Evolutionary conservation across 495 filamentous ascomycete genomes (phyloP), one percentile per base, ranked within the genome.

Genomic region (Elaphomyces granulatus): DNA sequence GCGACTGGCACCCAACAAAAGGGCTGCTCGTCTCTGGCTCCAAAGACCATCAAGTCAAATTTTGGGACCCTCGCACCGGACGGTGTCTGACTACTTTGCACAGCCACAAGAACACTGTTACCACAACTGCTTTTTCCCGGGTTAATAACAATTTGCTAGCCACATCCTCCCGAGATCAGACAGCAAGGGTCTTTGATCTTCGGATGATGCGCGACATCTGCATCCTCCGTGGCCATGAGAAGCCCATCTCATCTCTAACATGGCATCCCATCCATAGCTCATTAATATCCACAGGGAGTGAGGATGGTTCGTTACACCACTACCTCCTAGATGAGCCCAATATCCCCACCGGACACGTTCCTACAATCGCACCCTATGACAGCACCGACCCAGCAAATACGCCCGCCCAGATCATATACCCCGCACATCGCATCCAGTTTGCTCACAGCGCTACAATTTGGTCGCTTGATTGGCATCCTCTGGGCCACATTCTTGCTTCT

Each of bases 121-220:
- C 85, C 2, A 84, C 84, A 51, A 87, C 85, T 1, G 56, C 78
- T 17, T 98, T 98, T 50, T 87, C 94, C 45, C 78, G 75, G 15
- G 77, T 75, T 2, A 83, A 80, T 47, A 84, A 80, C 8, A 75
- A 83, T 38, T 75, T 93, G 19, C 70, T 98, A 20, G 90, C 90
- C 26, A 92, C 90, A 0, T 88, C 84, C 19, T 92, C 86, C 14
- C 75, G 90, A 45, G 90, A 98, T 50, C 81, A 88, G 51, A 90
- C 81, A 3, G 86, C 86, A 21, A 75, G 90, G 33, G 74, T 98
- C 8, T 94, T 95, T 47, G 90, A 98, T 54, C 66, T 98, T 23
- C 80, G 90, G 10, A 94, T 94, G 80, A 96, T 98, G 90, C 81
- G 92, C 39, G 90, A 98, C 56, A 83, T 95, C 34, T 81, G 82